These are phyloP conservation scores for Macroventuria anomochaeta DNA, from an alignment of 2,329 filamentous ascomycete genomes.

Conservation along the genomic window DNA sequence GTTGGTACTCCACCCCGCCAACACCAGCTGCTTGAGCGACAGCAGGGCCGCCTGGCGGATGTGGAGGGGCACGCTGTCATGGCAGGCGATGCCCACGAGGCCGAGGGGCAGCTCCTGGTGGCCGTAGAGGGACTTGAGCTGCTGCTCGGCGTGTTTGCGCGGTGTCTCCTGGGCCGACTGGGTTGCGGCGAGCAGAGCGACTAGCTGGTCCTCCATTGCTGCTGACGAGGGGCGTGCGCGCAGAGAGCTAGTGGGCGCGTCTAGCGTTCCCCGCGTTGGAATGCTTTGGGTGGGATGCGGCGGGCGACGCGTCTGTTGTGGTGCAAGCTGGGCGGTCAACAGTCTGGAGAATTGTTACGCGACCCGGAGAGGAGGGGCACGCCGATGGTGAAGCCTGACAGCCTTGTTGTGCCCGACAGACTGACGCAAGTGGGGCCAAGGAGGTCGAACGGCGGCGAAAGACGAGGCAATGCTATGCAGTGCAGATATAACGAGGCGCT, in stretches of 20 bases:
- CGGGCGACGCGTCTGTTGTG: conserved; percentile 33
- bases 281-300: conserved; percentile 11
- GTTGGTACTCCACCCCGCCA: conserved; percentile 80
- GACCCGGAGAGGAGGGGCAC: conserved; percentile 37
- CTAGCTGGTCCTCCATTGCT: conserved; percentile 88
- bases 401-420: conserved; percentile 4
- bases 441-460: not conserved
- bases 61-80: conserved; percentile 73
- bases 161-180: conserved; percentile 77
- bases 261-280: conserved; percentile 34
- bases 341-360: conserved; percentile 28
- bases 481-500: not conserved
- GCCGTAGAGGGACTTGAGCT: conserved; percentile 73
- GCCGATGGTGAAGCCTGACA: conserved; percentile 21
- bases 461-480: conserved; percentile 7
- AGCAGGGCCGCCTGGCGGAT: conserved; percentile 85
- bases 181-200: conserved; percentile 85
- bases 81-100: conserved; percentile 80
- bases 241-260: conserved; percentile 36
- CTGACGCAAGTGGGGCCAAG: conserved; percentile 10
- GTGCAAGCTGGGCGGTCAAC: conserved; percentile 24
- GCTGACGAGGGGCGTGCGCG: conserved; percentile 31
- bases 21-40: conserved; percentile 80
- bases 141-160: conserved; percentile 85
- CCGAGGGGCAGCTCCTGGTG: conserved; percentile 76